Conservation (phyloP, 441 rosid species). For the Brassica hybrid region DNA sequence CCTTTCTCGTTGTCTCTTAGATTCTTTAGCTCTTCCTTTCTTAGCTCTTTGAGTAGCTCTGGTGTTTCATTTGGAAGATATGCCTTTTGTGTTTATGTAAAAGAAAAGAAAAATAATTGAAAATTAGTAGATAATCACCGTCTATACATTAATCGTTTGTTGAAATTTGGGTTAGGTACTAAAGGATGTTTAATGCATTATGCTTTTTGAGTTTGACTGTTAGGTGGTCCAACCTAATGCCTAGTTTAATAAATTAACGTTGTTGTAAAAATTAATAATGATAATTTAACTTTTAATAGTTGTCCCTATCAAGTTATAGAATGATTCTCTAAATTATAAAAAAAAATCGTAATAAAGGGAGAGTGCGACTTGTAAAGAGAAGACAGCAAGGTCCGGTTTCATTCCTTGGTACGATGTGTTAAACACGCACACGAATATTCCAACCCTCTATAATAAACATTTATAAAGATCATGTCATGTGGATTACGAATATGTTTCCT, state of each 20-base stretch:
- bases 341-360: constrained; percentile 2
- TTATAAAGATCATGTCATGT: neutral
- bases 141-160: neutral
- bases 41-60: constrained; percentile 54
- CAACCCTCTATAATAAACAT: too few species aligned
- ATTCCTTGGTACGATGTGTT: too few species aligned
- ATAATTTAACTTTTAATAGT: constrained; percentile 15
- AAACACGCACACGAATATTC: too few species aligned
- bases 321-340: constrained; percentile 4
- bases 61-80: constrained; percentile 88
- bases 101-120: neutral
- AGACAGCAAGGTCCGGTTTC: neutral
- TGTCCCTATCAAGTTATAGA: constrained; percentile 23
- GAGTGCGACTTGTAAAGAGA: constrained; percentile 31
- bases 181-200: neutral
- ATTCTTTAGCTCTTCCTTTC: constrained; percentile 69
- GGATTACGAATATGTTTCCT: constrained; percentile 9
- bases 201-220: constrained; percentile 9
- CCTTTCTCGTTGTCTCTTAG: constrained; percentile 62
- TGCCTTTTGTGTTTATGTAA: constrained; percentile 40
- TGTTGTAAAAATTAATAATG: neutral
- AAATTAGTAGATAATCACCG: neutral
- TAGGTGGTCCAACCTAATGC: constrained; percentile 3
- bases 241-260: neutral
- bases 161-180: neutral